A percentile compares a stretch with the other conserved stretches of the same genome.
Evolutionary conservation across 1,284 basidiomycete species (phyloP).

Genomic region (Austroboletus niveus): DNA sequence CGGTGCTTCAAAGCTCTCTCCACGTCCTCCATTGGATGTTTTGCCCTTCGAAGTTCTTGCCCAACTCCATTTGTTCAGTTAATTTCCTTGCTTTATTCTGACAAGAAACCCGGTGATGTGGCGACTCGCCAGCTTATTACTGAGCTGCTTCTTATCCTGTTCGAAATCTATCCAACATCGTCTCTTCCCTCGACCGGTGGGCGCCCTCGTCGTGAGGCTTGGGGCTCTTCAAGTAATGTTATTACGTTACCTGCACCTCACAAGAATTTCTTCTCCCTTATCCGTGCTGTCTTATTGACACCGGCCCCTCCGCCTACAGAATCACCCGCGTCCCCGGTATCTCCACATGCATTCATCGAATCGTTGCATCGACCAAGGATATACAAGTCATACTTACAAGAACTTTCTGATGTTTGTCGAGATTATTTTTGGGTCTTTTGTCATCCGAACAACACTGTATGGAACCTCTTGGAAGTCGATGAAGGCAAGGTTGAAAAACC

Average conservation of each 20-base stretch:
- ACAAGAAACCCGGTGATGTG: conserved; percentile 96
- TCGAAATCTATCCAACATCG: conserved; percentile 77
- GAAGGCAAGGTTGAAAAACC: conserved; percentile 85
- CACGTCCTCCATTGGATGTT: conserved; percentile 83
- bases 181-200: conserved; percentile 54
- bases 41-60: conserved; percentile 78
- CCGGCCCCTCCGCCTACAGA: conserved; percentile 73
- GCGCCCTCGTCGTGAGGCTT: conserved; percentile 49
- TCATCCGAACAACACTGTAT: conserved; percentile 90
- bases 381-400: conserved; percentile 89
- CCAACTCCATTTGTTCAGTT: conserved; percentile 87
- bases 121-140: conserved; percentile 86
- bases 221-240: conserved; percentile 47
- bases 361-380: conserved; percentile 79
- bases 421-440: conserved; percentile 99
- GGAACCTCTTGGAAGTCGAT: conserved; percentile 81
- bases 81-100: conserved; percentile 84
- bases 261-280: conserved; percentile 64
- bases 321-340: conserved; percentile 58
- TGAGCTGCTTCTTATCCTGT: conserved; percentile 79
- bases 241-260: conserved; percentile 71
- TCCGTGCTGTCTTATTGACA: conserved; percentile 69
- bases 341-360: conserved; percentile 88
- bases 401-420: conserved; percentile 85
- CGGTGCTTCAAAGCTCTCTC: conserved; percentile 93